Evolutionary conservation across 192 early-diverging fungal genomes (phyloP).

Genomic region (Thamnidium elegans): DNA sequence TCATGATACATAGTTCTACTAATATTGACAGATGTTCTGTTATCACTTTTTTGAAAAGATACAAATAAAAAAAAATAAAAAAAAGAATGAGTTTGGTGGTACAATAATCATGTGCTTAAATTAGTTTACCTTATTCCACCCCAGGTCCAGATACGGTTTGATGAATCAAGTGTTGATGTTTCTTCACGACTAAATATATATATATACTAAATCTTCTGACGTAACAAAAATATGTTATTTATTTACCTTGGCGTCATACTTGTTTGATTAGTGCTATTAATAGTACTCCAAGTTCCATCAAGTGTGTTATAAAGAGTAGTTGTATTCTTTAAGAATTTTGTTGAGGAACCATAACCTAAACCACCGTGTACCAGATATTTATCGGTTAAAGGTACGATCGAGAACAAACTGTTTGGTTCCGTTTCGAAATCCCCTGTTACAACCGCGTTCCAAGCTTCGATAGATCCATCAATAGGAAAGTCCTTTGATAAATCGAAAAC

Average conservation of each 20-base stretch:
- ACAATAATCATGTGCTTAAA: not conserved
- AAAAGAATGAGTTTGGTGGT: not conserved
- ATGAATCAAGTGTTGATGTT: not conserved
- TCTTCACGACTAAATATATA: not conserved
- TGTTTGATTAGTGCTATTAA: not conserved
- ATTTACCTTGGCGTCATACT: not conserved
- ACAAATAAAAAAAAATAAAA: not conserved
- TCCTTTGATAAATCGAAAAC: not conserved
- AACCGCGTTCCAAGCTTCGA: not conserved
- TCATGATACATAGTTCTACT: not conserved
- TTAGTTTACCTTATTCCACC: not conserved
- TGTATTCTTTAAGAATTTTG: not conserved
- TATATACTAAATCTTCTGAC: not conserved
- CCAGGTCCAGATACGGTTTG: not conserved
- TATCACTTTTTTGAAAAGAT: not conserved
- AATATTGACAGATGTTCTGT: not conserved
- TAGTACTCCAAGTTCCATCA: not conserved
- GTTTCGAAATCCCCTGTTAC: not conserved
- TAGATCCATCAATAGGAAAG: not conserved
- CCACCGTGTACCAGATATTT: not conserved
- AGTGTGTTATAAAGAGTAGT: not conserved
- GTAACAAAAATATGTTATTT: not conserved
- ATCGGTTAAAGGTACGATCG: not conserved
- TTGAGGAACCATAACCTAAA: not conserved
- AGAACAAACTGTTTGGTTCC: not conserved